Percentiles rank a stretch among this genome's conserved stretches.
phyloP scores from a whole-genome alignment of 768 basidiomycete species.

The Amanita subjunquillea region DNA sequence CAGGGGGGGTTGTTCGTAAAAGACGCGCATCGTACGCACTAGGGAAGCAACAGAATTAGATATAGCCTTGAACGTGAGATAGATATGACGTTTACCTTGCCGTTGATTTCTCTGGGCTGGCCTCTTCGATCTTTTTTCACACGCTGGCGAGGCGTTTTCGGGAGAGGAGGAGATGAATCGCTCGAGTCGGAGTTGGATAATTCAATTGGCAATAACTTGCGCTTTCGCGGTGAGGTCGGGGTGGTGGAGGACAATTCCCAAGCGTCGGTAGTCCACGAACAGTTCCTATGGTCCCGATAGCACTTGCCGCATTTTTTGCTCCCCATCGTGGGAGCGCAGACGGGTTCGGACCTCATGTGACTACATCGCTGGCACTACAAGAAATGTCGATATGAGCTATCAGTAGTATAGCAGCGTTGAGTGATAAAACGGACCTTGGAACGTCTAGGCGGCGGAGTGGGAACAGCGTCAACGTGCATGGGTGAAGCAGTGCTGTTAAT shows the following conservation, averaged over 20 bases:
- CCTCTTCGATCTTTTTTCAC: background rate
- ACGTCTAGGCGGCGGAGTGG: background rate
- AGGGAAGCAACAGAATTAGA: background rate
- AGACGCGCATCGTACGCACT: slow-evolving; percentile 3
- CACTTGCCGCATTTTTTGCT: slow-evolving; percentile 1
- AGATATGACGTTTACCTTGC: background rate
- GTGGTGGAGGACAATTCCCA: background rate
- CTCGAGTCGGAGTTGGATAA: background rate
- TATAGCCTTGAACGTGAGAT: background rate
- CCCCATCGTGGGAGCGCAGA: background rate
- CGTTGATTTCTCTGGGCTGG: background rate
- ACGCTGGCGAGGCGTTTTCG: background rate
- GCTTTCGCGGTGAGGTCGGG: background rate
- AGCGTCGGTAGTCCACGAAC: background rate
- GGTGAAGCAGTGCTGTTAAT: background rate
- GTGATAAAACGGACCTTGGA: background rate
- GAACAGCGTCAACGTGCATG: background rate
- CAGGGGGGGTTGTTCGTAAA: background rate
- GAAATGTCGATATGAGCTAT: background rate
- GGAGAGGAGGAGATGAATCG: background rate
- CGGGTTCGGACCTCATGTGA: background rate
- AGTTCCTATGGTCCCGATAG: background rate
- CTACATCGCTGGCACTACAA: background rate
- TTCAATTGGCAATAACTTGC: background rate
- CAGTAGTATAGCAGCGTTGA: background rate